Evolutionary conservation across 2,329 filamentous ascomycete genomes (phyloP), one percentile per base, ranked within the genome.

Genomic region (Xylariaceae sp.): DNA sequence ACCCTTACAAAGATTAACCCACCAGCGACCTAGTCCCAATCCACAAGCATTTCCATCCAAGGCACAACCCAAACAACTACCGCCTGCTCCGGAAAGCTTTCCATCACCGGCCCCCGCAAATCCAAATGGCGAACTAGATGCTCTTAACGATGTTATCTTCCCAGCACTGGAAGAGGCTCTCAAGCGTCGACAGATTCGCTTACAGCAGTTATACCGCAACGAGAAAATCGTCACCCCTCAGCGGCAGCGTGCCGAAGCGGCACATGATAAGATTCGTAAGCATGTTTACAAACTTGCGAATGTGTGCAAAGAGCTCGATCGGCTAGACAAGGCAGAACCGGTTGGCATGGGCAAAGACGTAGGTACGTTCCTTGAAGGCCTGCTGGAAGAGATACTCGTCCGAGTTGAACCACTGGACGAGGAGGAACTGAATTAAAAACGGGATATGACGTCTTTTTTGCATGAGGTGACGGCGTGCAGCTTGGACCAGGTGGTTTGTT

Each of bases 281-380:
- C 78, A 96, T 23, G 91, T 96, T 10, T 87, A 87, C 60, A 95
- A 96, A 69, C 81, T 95, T 24, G 88, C 87, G 2, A 85, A 89
- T 55, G 80, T 93, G 20, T 96, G 96, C 72, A 88, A 87, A 67
- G 92, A 96, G 70, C 91, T 99, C 66, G 93, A 99, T 71, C 83
- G 88, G 59, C 89, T 87, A 73, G 94, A 99, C 72, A 88, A 88
- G 70, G 83, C 86, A 36, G 89, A 91, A 63, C 91, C 92, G 5
- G 91, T 97, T 9, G 91, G 92, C 1, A 97, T 97, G 93, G 93
- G 92, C 0, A 87, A 91, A 37, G 92, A 93, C 21, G 92, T 96
- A 2, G 86, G 86, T 37, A 91, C 89, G 1, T 95, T 97, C 63
- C 74, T 97, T 6, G 94, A 99, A 71, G 93, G 92, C 0, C 83